Base-by-base conservation (phyloP, 371 early-diverging fungal species). In the Parasitella parasitica region DNA sequence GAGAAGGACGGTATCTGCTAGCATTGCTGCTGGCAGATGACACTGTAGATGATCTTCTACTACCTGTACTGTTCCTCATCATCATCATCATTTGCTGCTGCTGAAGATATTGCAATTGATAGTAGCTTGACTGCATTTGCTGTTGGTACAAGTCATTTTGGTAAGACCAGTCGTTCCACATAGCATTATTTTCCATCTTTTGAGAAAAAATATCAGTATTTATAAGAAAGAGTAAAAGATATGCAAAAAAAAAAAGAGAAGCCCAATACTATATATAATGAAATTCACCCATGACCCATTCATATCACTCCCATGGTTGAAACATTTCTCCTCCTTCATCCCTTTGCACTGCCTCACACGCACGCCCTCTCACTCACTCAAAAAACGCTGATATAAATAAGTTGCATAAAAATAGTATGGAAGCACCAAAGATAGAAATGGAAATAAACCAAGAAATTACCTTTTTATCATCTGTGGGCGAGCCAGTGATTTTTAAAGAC, bases 71-170 rank as follows among this genome's bases (percentile, higher is more conserved):
- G 7, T 35, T 64, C 26, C 38, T 54, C 68, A 68, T 63, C 69
- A 64, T 69, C 35, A 52, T 57, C 48, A 61, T 46, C 57, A 64
- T 57, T 35, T 69, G 69, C 27, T 64, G 64, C 36, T 69, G 69
- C 20, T 69, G 69, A 15, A 64, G 61, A 12, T 69, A 64, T 35
- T 69, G 69, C n/a, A 64, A 24, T 38, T 69, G 69, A 36, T 64
- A 53, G 49, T 64, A 69, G 8, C 61, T 69, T 28, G 69, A 46
- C 34, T 69, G 64, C 24, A 69, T 12, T 35, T 69, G 69, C 11
- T 68, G 59, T 13, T 68, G 63, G 28, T 68, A 60, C 3, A 55
- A n/a, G 15, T 69, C 56, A 43, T 66, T 52, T 35, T 60, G 61
- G n/a, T n/a, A 26, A 16, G 30, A 18, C 56, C 57, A 57, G 18